phyloP scores from a whole-genome alignment of 345 rosid species.

The Excoecaria cochinchinensis region DNA sequence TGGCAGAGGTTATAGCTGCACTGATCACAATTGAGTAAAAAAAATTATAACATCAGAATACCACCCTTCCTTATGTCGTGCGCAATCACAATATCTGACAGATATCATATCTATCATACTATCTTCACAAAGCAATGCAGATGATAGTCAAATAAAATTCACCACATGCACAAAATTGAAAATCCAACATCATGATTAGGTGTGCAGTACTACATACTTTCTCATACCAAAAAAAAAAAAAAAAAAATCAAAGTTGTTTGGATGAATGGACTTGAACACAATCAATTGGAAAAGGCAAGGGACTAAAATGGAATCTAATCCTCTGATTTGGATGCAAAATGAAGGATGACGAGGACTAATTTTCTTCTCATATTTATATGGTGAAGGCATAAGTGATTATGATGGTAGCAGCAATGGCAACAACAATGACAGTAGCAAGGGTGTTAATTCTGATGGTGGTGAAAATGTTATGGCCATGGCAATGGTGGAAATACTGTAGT shows the following conservation, averaged over 20 bases:
- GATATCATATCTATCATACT: neutral
- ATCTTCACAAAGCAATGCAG: neutral
- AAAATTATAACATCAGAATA: slow-evolving; percentile 3
- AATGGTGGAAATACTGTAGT: neutral
- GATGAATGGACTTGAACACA: neutral
- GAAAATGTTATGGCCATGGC: neutral
- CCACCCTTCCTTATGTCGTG: neutral
- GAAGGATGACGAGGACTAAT: neutral
- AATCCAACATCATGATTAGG: neutral
- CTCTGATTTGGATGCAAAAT: neutral
- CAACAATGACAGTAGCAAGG: neutral
- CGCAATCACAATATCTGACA: neutral
- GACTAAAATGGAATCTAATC: neutral
- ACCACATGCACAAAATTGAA: neutral
- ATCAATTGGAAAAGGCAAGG: neutral
- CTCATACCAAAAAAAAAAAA: neutral
- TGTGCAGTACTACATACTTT: neutral
- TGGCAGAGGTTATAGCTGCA: slow-evolving; percentile 38
- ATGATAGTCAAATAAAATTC: neutral
- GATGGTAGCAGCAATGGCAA: neutral
- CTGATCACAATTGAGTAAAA: slow-evolving; percentile 36
- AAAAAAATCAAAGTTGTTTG: neutral
- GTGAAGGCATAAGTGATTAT: neutral
- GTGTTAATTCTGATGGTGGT: neutral
- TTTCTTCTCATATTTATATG: neutral